Evolutionary conservation across 352 stramenopile genomes (phyloP).

Genomic region (Globisporangium alternatum): DNA sequence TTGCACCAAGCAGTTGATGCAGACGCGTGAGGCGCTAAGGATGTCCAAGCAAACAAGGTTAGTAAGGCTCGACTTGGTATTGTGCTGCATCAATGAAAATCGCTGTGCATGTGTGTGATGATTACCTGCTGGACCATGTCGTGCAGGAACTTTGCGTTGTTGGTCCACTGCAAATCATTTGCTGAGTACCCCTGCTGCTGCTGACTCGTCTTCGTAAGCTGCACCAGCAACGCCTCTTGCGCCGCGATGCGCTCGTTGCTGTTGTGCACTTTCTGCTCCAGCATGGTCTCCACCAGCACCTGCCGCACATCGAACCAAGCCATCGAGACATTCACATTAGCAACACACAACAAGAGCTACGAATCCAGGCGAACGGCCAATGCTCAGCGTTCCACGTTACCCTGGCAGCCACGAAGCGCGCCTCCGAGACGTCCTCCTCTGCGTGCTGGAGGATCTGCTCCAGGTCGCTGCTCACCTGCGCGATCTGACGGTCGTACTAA

Average conservation of each 20-base stretch:
- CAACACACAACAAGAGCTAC: neutral
- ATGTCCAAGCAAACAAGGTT: neutral
- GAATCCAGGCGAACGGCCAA: no score
- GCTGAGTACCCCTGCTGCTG: neutral
- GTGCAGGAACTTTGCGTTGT: conserved; percentile 40
- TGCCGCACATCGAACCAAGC: conserved; percentile 1
- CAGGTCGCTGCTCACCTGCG: conserved; percentile 29
- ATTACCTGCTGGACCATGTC: conserved; percentile 66
- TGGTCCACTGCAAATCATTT: conserved; percentile 6
- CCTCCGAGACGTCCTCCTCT: conserved; percentile 33
- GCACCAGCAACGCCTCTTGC: conserved; percentile 29
- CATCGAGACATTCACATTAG: neutral
- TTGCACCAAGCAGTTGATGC: conserved; percentile 56
- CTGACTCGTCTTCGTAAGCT: conserved; percentile 1
- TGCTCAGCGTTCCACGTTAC: conserved; percentile 10
- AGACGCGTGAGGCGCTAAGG: conserved; percentile 48
- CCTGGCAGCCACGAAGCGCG: conserved; percentile 56
- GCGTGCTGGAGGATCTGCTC: conserved; percentile 46
- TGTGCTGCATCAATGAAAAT: neutral
- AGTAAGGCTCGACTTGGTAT: no score
- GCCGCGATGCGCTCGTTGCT: conserved; percentile 32
- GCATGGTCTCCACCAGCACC: conserved; percentile 53
- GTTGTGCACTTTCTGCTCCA: conserved; percentile 62
- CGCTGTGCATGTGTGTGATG: neutral
- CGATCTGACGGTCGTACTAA: conserved; percentile 55